Conservation (phyloP, 192 early-diverging fungal genomes). For the Tieghemiomyces parasiticus region DNA sequence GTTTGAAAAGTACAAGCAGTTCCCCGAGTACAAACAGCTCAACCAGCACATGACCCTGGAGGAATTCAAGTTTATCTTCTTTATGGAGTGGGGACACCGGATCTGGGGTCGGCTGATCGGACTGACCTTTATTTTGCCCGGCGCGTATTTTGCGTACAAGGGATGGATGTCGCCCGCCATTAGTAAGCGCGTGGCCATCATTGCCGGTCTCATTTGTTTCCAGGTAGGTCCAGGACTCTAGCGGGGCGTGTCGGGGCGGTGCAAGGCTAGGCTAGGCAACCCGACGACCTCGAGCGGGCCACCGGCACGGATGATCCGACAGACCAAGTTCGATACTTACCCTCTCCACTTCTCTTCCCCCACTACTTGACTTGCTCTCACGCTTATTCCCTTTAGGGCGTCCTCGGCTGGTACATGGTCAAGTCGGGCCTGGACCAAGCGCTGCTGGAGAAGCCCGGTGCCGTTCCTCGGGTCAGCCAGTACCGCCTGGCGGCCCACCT, state of each 20-base stretch:
- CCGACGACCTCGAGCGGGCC: too few species aligned
- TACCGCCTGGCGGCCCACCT: constrained; percentile 88
- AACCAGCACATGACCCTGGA: constrained; percentile 76
- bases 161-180: constrained; percentile 62
- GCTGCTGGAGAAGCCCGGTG: constrained; percentile 55
- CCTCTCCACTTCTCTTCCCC: constrained; percentile 16
- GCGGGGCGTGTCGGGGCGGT: too few species aligned
- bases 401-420: constrained; percentile 98
- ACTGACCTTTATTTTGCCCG: constrained; percentile 70
- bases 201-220: constrained; percentile 51
- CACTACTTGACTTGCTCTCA: constrained; percentile 15
- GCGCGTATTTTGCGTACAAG: constrained; percentile 64
- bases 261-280: too few species aligned
- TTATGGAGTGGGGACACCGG: constrained; percentile 96
- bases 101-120: constrained; percentile 91
- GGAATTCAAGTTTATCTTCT: constrained; percentile 96
- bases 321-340: too few species aligned
- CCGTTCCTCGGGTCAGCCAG: constrained; percentile 84
- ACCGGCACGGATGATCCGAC: too few species aligned
- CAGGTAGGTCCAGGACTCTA: constrained; percentile 27
- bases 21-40: constrained; percentile 91
- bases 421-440: constrained; percentile 76
- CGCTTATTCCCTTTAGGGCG: constrained; percentile 35
- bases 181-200: constrained; percentile 36
- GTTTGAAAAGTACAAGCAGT: constrained; percentile 98